Evolutionary conservation across 176 grass and related monocot genomes (phyloP), one percentile per base, ranked within the genome.

Genomic region (Microstegium vimineum): DNA sequence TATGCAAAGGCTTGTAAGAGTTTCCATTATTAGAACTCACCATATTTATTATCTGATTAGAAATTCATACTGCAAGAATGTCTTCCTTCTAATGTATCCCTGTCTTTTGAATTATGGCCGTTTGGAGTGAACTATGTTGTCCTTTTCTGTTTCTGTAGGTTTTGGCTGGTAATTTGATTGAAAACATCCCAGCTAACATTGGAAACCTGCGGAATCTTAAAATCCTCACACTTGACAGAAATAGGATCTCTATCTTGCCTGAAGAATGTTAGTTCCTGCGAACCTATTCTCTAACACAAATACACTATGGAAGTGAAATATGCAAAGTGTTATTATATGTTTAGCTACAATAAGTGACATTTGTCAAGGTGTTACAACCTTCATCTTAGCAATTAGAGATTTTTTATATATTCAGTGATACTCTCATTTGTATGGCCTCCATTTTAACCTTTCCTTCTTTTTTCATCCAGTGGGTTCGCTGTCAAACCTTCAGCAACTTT

Each of bases 1-100:
- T 84, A 88, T 99, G 87, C 96, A 99, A 90, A 94, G 93, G 79
- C 83, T 99, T 91, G 96, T 99, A 84, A 95, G 89, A 34, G 49
- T 59, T 80, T 35, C 67, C 45, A 28, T 86, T 85, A 70, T 6
- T 83, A 47, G 16, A 88, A 57, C 30, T 76, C 6, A 82, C 34
- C 22, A 15, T 88, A 41, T 28, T 63, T 63, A 65, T 61, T 62
- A 82, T 84, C 33, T 89, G n/a, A 74, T 35, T 72, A 68, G 34
- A 86, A 37, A 79, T 79, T 6, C 54, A 22, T 89, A 46, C 65
- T 78, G 15, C 35, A 74, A 78, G 20, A 57, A 77, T 40, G 26
- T 85, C 71, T 62, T 73, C 5, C 69, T 60, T 74, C 4, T 79
- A 47, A 77, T 65, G 62, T 43, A 10, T 81, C 20, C 73, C 61